Base-by-base conservation (phyloP, 2,329 filamentous ascomycete species). In the Fusarium sp. region DNA sequence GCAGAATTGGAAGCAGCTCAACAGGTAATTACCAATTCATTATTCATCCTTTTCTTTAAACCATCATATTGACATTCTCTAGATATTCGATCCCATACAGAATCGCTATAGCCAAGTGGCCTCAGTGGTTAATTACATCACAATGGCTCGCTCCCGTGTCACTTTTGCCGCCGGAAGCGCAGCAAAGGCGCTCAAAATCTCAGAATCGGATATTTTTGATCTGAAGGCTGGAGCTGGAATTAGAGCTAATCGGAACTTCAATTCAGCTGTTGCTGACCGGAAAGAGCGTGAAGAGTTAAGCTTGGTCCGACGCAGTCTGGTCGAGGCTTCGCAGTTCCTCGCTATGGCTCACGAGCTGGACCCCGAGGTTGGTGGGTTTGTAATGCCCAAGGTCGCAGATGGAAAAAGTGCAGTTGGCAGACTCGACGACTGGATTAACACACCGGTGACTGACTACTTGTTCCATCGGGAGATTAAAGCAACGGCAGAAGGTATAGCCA, bases 371-470 rank as follows among this genome's bases (percentile, higher is more conserved):
- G 3, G 31, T 15, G 52, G 52, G 43, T 49, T 56, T 7, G 26
- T 19, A 5, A 56, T 49, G 52, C 52, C 52, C 24, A 56, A 49
- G 11, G 52, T 56, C 5, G 43, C 52, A 31, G 52, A 49, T 7
- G 52, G 43, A 15, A 49, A 49, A 22, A 49, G 52, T 8, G 15
- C 10, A 8, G 24, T 2, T 17, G 43, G 52, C 3, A 49, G 33
- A 56, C 7, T 56, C 5, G 52, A 56, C 7, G 43, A 56, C 22
- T 56, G 33, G 43, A 49, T 39, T 14, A 39, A 56, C n/a, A 56
- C 52, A 3, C 43, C 52, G 0, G 33, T 50, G 15, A 56, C 52
- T 11, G 52, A 56, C 15, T 56, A 56, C 19, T 7, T 56, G 14
- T 56, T 56, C 24, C 52, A 56, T 49, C 52, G 43, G 19, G 43